Base-by-base conservation (phyloP, 1,284 basidiomycete genomes). In the Papiliotrema fonsecae region DNA sequence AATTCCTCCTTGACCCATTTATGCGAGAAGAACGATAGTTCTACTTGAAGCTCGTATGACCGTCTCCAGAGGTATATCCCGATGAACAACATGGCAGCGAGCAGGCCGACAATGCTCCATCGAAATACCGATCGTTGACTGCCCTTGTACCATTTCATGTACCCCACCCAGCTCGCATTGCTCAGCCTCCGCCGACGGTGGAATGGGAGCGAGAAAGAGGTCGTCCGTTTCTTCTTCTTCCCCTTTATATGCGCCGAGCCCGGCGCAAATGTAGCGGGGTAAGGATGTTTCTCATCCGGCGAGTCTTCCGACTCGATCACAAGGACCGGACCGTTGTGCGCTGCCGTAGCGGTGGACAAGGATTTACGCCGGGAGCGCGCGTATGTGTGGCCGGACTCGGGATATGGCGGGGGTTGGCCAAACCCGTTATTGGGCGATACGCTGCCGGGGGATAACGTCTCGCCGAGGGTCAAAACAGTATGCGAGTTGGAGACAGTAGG, bases 11-110 rank as follows among this genome's bases (percentile, higher is more conserved):
- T 69, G 30, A 91, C 77, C 88, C 90, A 93, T 40, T 76, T 73
- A 25, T 84, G 80, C 56, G 79, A 78, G 71, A 88, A 90, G 58
- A 88, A 79, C 22, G 83, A 77, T 21, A 91, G 74, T 72, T 92
- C 89, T 57, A 92, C 70, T 66, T 91, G 88, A 4, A 86, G 79
- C 66, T 92, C 85, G 74, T 82, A 89, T 26, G 79, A 63, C 57
- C 79, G 78, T 48, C 81, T 69, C 16, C 79, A 77, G 18, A 79
- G 47, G 39, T 83, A 51, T 7, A 52, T 10, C 19, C 22, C 22
- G 6, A 38, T 10, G 16, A 21, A 25, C 38, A 48, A 11, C 25
- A 45, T 21, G 5, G 35, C 40, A 16, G 25, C 19, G 13, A 49
- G 36, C 42, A 45, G 6, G 38, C 43, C 9, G 50, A 16, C 34